Base-by-base conservation (phyloP, 495 filamentous ascomycete genomes). In the Xylaria telfairii region DNA sequence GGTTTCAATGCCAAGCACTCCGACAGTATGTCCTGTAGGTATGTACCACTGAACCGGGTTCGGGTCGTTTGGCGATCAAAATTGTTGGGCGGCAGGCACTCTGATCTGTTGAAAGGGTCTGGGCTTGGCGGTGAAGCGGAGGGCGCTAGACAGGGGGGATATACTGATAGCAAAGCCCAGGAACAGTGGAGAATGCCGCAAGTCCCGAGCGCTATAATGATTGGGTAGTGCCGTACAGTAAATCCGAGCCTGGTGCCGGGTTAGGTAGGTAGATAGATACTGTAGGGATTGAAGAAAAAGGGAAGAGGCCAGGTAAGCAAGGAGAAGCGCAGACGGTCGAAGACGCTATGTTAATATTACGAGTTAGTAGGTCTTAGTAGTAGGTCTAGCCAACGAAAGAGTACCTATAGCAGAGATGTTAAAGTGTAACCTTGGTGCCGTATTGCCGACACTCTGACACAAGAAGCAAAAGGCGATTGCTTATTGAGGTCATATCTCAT, bases 1-100 rank as follows among this genome's bases (percentile, higher is more conserved):
- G 67, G 67, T 51, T 63, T 69, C 67, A 53, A 63, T 44, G 67
- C 67, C 67, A 63, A 69, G 67, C 13, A 24, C n/a, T 54, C 53
- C 30, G 19, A 47, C 19, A 37, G 26, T 39, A 3, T 37, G 26
- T 39, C 0, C 24, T 57, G n/a, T n/a, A 57, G 53, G 57, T 39
- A 63, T 39, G 59, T 32, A 63, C 24, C 41, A 19, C 21, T n/a
- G 60, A n/a, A n/a, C 39, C 30, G 60, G 37, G 39, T 63, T 63
- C 39, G 39, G 41, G 60, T 63, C 41, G 60, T 32, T 46, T 28
- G 60, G 60, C 26, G 60, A 63, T 63, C 39, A 24, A 47, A 46
- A 44, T 63, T 63, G 60, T 63, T 44, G 37, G 39, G 37, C 24
- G 15, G 17, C 12, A 32, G 34, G 60, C 60, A 46, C 39, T 32